Evolutionary conservation across 257 asterid species (phyloP).

Genomic region (Dorcoceras hygrometricum): DNA sequence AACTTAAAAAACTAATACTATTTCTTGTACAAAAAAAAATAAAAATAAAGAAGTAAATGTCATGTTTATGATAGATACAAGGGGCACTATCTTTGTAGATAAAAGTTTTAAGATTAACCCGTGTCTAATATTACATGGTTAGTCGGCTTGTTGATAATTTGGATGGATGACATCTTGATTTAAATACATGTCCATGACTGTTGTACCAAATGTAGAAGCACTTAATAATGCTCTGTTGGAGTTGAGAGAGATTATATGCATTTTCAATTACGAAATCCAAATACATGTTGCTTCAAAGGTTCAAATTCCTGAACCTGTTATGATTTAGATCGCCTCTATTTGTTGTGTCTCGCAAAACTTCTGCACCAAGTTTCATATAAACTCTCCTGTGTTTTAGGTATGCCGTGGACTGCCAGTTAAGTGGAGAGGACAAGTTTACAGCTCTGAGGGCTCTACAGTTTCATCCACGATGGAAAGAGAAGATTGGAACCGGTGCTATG

Average conservation of each 20-base stretch:
- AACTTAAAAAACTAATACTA: not conserved
- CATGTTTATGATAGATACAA: not conserved
- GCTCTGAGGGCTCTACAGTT: conserved; percentile 61
- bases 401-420: conserved; percentile 42
- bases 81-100: not conserved
- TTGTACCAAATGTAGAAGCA: not conserved
- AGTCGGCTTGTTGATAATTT: not conserved
- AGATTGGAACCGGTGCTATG: conserved; percentile 57
- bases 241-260: not conserved
- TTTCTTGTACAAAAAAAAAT: not conserved
- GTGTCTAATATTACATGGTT: not conserved
- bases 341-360: too few relatives aligned
- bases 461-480: conserved; percentile 71
- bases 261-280: not conserved
- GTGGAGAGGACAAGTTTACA: conserved; percentile 51
- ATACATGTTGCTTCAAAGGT: not conserved
- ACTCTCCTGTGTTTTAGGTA: conserved; percentile 38
- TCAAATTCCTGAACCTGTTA: not conserved
- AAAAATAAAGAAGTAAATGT: not conserved
- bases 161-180: not conserved
- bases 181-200: not conserved
- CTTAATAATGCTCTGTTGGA: not conserved
- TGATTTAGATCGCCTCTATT: not conserved
- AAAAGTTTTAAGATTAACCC: not conserved
- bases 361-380: not conserved